These are phyloP conservation scores for Ampelomyces quisqualis DNA, from an alignment of 2,329 filamentous ascomycete species.

Conservation along the genomic window DNA sequence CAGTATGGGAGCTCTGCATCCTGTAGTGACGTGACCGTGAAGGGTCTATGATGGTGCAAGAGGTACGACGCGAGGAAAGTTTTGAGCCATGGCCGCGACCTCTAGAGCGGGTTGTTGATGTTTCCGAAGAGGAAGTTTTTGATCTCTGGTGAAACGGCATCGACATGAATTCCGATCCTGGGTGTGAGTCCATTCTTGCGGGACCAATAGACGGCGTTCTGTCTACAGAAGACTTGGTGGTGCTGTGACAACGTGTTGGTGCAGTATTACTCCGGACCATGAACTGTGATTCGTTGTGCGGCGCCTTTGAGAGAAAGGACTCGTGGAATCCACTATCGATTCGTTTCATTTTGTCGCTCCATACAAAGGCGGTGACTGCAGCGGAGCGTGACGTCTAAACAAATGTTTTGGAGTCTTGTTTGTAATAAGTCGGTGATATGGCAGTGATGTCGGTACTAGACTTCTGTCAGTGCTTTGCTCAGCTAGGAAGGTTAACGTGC, in stretches of 20 bases:
- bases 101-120: conserved; percentile 32
- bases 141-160: conserved; percentile 29
- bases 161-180: conserved; percentile 31
- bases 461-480: conserved; percentile 23
- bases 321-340: conserved; percentile 38
- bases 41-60: conserved; percentile 38
- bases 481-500: conserved; percentile 21
- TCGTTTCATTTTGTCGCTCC: conserved; percentile 34
- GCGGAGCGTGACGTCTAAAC: conserved; percentile 18
- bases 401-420: conserved; percentile 13
- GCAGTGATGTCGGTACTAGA: conserved; percentile 27
- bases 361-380: conserved; percentile 20
- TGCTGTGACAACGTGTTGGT: conserved; percentile 19
- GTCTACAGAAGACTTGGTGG: conserved; percentile 14
- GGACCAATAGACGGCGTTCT: conserved; percentile 3
- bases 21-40: conserved; percentile 39
- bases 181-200: conserved; percentile 16
- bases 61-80: conserved; percentile 40
- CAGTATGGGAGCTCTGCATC: conserved; percentile 37
- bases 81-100: conserved; percentile 33
- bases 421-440: conserved; percentile 20
- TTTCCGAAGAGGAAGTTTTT: conserved; percentile 31
- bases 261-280: conserved; percentile 30
- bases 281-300: conserved; percentile 15
- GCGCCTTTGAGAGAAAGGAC: conserved; percentile 19